phyloP scores from a whole-genome alignment of 441 rosid species.

The Breynia disticha region DNA sequence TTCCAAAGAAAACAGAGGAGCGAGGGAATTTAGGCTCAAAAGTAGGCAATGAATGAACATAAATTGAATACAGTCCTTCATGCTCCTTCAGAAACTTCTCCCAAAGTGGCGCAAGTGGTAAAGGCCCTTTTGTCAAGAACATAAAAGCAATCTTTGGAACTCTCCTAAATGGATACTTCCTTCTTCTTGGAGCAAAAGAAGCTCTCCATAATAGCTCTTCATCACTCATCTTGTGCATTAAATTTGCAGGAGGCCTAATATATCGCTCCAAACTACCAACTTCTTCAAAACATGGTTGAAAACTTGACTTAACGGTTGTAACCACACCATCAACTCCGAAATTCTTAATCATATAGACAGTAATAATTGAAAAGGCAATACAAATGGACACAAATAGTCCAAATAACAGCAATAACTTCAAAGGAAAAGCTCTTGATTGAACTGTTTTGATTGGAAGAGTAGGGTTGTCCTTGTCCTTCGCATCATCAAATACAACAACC shows the following conservation, averaged over 20 bases:
- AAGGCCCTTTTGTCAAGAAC: constrained; percentile 94
- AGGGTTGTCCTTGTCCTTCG: constrained; percentile 48
- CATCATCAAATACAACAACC: constrained; percentile 56
- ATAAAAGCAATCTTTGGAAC: constrained; percentile 86
- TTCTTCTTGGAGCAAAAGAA: constrained; percentile 51
- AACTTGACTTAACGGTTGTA: constrained; percentile 35
- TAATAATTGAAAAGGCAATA: constrained; percentile 47
- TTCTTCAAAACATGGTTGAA: constrained; percentile 44
- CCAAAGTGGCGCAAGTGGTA: constrained; percentile 85
- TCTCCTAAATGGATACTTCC: constrained; percentile 58
- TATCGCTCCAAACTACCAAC: constrained; percentile 32
- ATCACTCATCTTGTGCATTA: constrained; percentile 64
- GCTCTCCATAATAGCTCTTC: constrained; percentile 83
- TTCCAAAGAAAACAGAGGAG: constrained; percentile 52
- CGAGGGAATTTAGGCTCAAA: constrained; percentile 42
- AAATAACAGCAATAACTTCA: constrained; percentile 41
- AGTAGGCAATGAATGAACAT: constrained; percentile 72
- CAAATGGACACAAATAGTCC: constrained; percentile 48
- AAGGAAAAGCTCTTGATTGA: constrained; percentile 43
- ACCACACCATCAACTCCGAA: constrained; percentile 45
- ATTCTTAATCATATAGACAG: constrained; percentile 53
- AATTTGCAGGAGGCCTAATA: constrained; percentile 51
- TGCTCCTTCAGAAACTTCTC: constrained; percentile 80
- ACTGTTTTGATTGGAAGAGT: constrained; percentile 24
- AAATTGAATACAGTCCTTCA: constrained; percentile 58